phyloP scores from a whole-genome alignment of 2,329 filamentous ascomycete species.

The Pseudocercospora eumusae region DNA sequence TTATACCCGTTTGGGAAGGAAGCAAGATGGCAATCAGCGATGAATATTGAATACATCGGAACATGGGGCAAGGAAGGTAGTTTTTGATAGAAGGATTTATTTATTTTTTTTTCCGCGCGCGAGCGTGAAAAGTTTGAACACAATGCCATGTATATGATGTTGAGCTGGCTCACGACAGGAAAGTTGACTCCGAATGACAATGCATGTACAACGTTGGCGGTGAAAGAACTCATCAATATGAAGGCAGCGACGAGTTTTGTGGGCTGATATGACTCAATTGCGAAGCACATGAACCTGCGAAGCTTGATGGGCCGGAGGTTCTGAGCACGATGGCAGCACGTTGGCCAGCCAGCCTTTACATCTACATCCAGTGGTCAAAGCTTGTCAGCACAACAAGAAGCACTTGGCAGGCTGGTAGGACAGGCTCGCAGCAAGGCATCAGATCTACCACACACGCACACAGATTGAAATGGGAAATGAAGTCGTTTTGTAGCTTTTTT shows the following conservation, averaged over 20 bases:
- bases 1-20: slow-evolving; percentile 1
- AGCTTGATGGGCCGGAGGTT: no score
- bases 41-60: slow-evolving; percentile 1
- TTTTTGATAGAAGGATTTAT: not conserved
- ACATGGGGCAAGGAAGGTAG: not conserved
- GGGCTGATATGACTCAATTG: no score
- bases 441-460: not conserved
- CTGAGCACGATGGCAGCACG: no score
- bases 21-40: slow-evolving; percentile 8
- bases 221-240: no score
- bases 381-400: not conserved
- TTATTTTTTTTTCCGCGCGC: not conserved
- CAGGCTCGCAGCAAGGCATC: not conserved
- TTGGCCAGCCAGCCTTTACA: no score
- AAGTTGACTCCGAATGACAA: no score
- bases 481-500: not conserved
- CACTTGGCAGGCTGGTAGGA: not conserved
- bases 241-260: no score
- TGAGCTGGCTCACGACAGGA: no score
- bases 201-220: no score
- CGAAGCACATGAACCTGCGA: no score
- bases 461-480: not conserved
- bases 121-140: not conserved
- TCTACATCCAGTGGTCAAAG: no score
- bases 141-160: no score